These are phyloP conservation scores for Leccinum subtestaceum DNA, from an alignment of 768 basidiomycete species.

Conservation along the genomic window DNA sequence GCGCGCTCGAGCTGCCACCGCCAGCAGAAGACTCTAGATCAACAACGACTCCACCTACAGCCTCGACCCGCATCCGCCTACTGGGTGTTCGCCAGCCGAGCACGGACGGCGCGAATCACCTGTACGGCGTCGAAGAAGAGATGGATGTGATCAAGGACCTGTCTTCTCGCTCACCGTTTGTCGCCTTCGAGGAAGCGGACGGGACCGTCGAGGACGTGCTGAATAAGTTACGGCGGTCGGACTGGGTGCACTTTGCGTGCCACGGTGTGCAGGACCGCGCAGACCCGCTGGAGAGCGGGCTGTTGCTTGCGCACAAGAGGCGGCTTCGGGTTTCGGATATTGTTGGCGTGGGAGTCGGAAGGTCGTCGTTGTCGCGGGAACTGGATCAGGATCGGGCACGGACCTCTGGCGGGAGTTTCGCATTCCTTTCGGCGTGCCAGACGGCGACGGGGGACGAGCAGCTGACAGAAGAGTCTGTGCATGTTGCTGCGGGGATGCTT, in stretches of 20 bases:
- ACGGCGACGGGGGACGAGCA: not conserved
- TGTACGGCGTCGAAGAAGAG: conserved; percentile 7
- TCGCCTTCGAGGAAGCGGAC: not conserved
- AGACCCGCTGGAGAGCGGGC: conserved; percentile 20
- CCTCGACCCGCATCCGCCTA: not conserved
- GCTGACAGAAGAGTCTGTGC: not conserved
- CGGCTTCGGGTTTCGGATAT: not conserved
- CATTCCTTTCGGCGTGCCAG: conserved; percentile 9
- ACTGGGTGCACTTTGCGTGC: conserved; percentile 32
- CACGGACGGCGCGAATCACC: conserved; percentile 1
- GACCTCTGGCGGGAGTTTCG: conserved; percentile 26
- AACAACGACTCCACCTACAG: not conserved
- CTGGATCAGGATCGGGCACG: not conserved
- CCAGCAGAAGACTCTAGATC: not conserved
- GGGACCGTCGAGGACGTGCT: not conserved
- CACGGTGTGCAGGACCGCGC: conserved; percentile 25
- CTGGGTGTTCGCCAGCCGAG: conserved; percentile 14
- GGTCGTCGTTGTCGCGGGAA: not conserved
- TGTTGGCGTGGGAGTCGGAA: not conserved
- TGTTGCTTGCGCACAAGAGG: conserved; percentile 7
- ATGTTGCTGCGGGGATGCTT: conserved; percentile 1
- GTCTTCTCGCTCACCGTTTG: not conserved
- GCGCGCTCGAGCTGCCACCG: not conserved
- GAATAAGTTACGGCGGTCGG: not conserved
- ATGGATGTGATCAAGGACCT: conserved; percentile 19